These are phyloP conservation scores for Entonaema liquescens DNA, from an alignment of 495 filamentous ascomycete genomes.

Conservation along the genomic window DNA sequence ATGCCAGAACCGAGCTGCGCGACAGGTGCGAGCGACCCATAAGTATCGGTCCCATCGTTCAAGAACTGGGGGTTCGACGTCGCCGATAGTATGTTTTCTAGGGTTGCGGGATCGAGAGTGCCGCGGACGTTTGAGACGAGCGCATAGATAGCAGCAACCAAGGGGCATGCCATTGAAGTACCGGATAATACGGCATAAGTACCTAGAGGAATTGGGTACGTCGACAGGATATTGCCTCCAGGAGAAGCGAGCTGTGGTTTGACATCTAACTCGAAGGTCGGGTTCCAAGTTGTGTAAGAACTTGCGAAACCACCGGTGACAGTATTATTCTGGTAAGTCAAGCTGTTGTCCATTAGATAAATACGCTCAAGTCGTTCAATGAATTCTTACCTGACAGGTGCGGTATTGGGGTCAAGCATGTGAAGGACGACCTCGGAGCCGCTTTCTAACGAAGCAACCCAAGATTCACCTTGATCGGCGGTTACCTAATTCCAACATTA, in stretches of 20 bases:
- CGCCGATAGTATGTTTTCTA: constrained; percentile 57
- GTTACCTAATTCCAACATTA: constrained; percentile 44
- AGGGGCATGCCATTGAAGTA: constrained; percentile 69
- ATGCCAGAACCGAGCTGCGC: constrained; percentile 66
- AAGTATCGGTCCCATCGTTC: constrained; percentile 54
- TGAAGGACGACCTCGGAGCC: constrained; percentile 53
- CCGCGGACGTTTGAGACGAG: constrained; percentile 60
- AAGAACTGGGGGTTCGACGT: constrained; percentile 58
- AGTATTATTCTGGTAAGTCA: constrained; percentile 46
- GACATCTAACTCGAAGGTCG: constrained; percentile 62
- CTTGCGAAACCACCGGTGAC: constrained; percentile 56
- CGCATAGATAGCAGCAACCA: constrained; percentile 63
- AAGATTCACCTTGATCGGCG: constrained; percentile 54
- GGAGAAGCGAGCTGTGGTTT: constrained; percentile 63
- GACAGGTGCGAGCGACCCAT: constrained; percentile 59
- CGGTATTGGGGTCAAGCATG: constrained; percentile 53
- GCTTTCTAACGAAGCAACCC: constrained; percentile 50
- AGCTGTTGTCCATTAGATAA: constrained; percentile 34
- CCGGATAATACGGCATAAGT: constrained; percentile 64
- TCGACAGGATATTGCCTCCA: constrained; percentile 66
- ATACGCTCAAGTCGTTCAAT: constrained; percentile 1
- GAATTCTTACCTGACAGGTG: constrained; percentile 45
- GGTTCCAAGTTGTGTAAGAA: constrained; percentile 64
- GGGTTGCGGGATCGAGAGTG: constrained; percentile 56
- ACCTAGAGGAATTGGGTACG: constrained; percentile 60